phyloP scores from a whole-genome alignment of 108 stramenopile genomes.

The Skeletonema menzelii region DNA sequence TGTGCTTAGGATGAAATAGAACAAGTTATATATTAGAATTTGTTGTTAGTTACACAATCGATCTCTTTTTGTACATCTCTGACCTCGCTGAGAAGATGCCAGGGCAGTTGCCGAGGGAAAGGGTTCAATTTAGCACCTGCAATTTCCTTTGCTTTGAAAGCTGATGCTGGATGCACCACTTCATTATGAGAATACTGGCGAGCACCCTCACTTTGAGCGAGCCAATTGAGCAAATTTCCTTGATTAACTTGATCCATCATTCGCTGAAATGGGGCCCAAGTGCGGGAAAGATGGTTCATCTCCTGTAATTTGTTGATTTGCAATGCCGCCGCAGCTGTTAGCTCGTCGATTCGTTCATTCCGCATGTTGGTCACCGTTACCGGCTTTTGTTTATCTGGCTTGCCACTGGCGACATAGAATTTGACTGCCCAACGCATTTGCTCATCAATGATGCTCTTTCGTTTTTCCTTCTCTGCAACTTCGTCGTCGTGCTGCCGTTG shows the following conservation, averaged over 20 bases:
- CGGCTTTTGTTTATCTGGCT: conserved; percentile 40
- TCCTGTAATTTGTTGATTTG: neutral
- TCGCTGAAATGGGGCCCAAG: conserved; percentile 26
- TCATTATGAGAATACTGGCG: neutral
- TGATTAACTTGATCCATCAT: conserved; percentile 18
- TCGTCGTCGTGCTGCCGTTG: conserved; percentile 32
- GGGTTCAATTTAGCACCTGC: neutral
- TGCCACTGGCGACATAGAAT: conserved; percentile 27
- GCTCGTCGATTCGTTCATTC: conserved; percentile 1
- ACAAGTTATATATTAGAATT: too few relatives aligned
- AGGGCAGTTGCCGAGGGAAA: neutral
- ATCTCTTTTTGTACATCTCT: neutral
- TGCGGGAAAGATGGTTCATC: neutral
- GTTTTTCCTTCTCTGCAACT: conserved; percentile 11
- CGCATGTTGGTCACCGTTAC: neutral
- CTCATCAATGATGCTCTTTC: conserved; percentile 26
- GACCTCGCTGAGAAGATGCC: neutral
- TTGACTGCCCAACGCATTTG: conserved; percentile 38
- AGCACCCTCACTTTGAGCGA: neutral
- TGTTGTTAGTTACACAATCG: neutral
- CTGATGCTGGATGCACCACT: neutral
- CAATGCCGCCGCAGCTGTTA: conserved; percentile 3
- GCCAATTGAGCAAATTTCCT: neutral
- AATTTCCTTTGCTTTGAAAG: neutral
- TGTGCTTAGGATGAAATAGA: too few relatives aligned